phyloP scores from a whole-genome alignment of 139 green algal species.

The Coccomyxa sp. region DNA sequence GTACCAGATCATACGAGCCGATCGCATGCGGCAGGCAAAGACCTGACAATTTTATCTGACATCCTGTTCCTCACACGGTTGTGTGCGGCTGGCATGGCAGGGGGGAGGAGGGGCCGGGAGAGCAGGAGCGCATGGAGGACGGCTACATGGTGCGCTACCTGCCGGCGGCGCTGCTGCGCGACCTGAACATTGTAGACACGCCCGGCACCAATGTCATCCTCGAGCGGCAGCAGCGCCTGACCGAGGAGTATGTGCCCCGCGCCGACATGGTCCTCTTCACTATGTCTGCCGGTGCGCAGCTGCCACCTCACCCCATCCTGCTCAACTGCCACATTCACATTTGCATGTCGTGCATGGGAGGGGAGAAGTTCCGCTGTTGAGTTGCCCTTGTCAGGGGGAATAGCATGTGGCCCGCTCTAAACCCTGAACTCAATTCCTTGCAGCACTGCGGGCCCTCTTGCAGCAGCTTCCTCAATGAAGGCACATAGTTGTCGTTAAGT shows the following conservation, averaged over 20 bases:
- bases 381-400: too few relatives aligned
- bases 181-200: constrained; percentile 96
- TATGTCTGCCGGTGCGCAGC: constrained; percentile 44
- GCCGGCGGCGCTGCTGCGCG: constrained; percentile 65
- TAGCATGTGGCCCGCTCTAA: too few relatives aligned
- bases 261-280: constrained; percentile 98
- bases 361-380: too few relatives aligned
- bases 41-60: too few relatives aligned
- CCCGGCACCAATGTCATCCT: constrained; percentile 97
- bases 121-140: constrained; percentile 37
- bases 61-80: too few relatives aligned
- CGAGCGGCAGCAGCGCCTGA: constrained; percentile 95
- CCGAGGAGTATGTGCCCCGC: constrained; percentile 96
- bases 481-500: too few relatives aligned
- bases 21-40: too few relatives aligned
- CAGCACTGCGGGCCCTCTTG: too few relatives aligned
- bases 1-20: too few relatives aligned
- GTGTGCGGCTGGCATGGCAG: not conserved
- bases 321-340: not conserved
- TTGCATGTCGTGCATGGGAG: not conserved
- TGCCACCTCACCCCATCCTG: not conserved
- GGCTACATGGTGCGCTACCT: constrained; percentile 69
- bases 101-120: not conserved
- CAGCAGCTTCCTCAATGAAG: too few relatives aligned
- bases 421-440: too few relatives aligned